Conservation (phyloP, 805 yeast species). For the Cyberlindnera lachancei region DNA sequence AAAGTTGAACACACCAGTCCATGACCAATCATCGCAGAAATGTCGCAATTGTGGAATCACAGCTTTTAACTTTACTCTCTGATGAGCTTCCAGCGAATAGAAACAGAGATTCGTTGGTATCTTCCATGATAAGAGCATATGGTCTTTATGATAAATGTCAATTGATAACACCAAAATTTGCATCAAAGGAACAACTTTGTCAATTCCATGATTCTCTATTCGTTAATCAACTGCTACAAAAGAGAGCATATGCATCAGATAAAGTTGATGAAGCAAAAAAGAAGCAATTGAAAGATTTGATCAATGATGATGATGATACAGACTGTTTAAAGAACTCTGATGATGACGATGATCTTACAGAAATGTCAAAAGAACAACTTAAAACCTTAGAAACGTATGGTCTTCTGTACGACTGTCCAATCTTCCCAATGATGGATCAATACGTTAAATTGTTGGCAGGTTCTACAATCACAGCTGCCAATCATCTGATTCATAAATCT, state of each 20-base stretch:
- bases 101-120: conserved; percentile 40
- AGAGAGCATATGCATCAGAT: conserved; percentile 12
- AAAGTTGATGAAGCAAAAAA: not conserved
- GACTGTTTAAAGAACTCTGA: not conserved
- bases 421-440: conserved; percentile 44
- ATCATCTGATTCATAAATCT: conserved; percentile 1
- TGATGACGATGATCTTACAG: conserved; percentile 4
- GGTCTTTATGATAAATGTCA: conserved; percentile 25
- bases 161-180: conserved; percentile 21
- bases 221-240: conserved; percentile 31
- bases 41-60: conserved; percentile 6
- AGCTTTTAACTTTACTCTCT: conserved; percentile 3
- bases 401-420: conserved; percentile 54
- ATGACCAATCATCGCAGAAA: too few relatives aligned
- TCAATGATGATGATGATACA: not conserved
- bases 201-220: conserved; percentile 43
- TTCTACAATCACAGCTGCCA: conserved; percentile 45
- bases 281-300: not conserved
- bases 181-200: conserved; percentile 31
- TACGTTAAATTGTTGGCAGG: conserved; percentile 48
- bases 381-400: conserved; percentile 33
- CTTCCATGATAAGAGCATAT: conserved; percentile 35
- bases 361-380: conserved; percentile 1
- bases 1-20: too few relatives aligned
- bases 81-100: conserved; percentile 48